These are phyloP conservation scores for Lactifluus rugatus DNA, from an alignment of 768 basidiomycete species.

Conservation along the genomic window DNA sequence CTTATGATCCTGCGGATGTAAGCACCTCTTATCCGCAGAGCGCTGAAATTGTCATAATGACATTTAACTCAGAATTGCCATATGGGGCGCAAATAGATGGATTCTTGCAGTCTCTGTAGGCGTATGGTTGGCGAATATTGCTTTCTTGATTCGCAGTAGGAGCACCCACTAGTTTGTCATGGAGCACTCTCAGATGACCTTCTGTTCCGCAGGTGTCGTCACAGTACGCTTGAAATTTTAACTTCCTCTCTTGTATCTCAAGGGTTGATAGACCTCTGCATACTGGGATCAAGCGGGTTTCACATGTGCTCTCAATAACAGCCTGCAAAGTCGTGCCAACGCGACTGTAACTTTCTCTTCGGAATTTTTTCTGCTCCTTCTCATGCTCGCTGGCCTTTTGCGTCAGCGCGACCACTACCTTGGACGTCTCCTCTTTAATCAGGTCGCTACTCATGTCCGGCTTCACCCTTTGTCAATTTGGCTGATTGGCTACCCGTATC, in stretches of 20 bases:
- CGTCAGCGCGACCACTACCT: constrained; percentile 14
- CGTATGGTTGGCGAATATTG: constrained; percentile 6
- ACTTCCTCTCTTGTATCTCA: background rate
- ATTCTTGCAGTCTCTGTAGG: background rate
- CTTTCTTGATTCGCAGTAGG: constrained; percentile 13
- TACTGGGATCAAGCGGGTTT: background rate
- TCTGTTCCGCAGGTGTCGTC: background rate
- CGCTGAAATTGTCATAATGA: background rate
- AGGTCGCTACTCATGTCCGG: background rate
- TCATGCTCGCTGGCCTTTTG: constrained; percentile 9
- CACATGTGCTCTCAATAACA: background rate
- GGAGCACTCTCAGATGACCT: background rate
- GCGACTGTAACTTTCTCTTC: background rate
- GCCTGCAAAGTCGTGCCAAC: background rate
- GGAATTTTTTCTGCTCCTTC: constrained; percentile 4
- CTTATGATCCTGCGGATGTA: constrained; percentile 13
- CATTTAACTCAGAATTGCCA: background rate
- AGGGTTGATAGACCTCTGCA: background rate
- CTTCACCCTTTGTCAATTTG: background rate
- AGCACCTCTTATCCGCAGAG: background rate
- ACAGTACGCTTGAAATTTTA: background rate
- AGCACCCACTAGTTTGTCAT: background rate
- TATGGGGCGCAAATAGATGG: constrained; percentile 3
- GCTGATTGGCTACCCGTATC: background rate
- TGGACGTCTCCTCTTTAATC: constrained; percentile 14